These are phyloP conservation scores for Lipomyces starkeyi DNA, from an alignment of 805 yeast species.

Conservation along the genomic window DNA sequence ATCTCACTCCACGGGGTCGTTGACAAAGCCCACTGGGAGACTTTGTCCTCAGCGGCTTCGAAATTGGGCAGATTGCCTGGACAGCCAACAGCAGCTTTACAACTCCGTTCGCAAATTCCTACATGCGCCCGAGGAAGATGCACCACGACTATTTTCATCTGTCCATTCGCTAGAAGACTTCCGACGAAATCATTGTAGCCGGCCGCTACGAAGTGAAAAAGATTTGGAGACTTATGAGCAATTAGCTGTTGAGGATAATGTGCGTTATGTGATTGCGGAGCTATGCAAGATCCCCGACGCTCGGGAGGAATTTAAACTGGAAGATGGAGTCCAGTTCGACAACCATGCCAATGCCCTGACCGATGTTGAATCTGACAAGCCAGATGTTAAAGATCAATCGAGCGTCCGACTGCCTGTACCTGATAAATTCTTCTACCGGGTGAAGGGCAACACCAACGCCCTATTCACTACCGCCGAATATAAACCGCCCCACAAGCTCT, in stretches of 20 bases:
- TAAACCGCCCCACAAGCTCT: constrained; percentile 1
- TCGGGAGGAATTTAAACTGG: not conserved
- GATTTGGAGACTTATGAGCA: not conserved
- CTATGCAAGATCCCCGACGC: not conserved
- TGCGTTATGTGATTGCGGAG: not conserved
- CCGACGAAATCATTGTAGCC: not conserved
- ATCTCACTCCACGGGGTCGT: not conserved
- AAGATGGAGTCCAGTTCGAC: not conserved
- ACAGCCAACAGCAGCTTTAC: not conserved
- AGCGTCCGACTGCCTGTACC: not conserved
- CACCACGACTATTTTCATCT: not conserved
- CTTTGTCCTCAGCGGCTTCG: not conserved
- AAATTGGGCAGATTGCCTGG: not conserved
- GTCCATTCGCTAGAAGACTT: not conserved
- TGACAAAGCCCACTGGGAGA: not conserved
- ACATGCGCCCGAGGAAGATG: not conserved
- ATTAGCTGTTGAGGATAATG: not conserved
- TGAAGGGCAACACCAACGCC: not conserved
- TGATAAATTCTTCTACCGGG: not conserved
- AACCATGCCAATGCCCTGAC: not conserved
- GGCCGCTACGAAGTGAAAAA: not conserved
- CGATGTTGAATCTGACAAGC: not conserved
- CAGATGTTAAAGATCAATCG: not conserved
- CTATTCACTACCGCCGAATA: not conserved
- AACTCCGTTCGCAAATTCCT: constrained; percentile 1